These are phyloP conservation scores for Phytophthora palmivora DNA, from an alignment of 352 stramenopile genomes.

Conservation along the genomic window DNA sequence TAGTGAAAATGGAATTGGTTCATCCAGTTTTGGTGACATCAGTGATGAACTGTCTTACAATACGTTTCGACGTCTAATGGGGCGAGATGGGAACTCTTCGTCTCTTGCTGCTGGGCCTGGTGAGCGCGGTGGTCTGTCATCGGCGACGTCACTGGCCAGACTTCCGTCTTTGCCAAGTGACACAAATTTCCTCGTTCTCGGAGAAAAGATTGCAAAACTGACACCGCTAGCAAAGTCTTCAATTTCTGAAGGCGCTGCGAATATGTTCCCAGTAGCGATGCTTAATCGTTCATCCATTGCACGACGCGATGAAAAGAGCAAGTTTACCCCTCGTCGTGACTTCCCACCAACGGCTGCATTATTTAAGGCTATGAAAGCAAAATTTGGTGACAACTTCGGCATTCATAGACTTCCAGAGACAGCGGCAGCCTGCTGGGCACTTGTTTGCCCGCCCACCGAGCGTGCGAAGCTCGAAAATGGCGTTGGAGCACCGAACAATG, in stretches of 20 bases:
- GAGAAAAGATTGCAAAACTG: slow-evolving; percentile 74
- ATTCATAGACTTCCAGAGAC: slow-evolving; percentile 79
- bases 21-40: slow-evolving; percentile 33
- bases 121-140: slow-evolving; percentile 14
- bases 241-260: slow-evolving; percentile 72
- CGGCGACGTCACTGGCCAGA: slow-evolving; percentile 34
- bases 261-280: slow-evolving; percentile 78
- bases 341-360: slow-evolving; percentile 85
- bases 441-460: slow-evolving; percentile 70
- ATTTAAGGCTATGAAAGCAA: slow-evolving; percentile 87
- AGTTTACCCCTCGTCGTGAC: slow-evolving; percentile 80
- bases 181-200: slow-evolving; percentile 58
- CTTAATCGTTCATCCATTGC: slow-evolving; percentile 63
- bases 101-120: slow-evolving; percentile 17
- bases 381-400: slow-evolving; percentile 82
- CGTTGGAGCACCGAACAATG: slow-evolving; percentile 11
- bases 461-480: slow-evolving; percentile 71
- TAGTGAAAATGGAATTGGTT: slow-evolving; percentile 27
- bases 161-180: slow-evolving; percentile 51
- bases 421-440: slow-evolving; percentile 74
- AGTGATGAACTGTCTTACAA: slow-evolving; percentile 52
- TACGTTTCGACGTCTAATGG: slow-evolving; percentile 52
- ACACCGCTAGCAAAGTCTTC: slow-evolving; percentile 54
- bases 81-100: slow-evolving; percentile 38
- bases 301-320: slow-evolving; percentile 75